Conservation (phyloP, 2,329 filamentous ascomycete species). For the Fusarium musae region DNA sequence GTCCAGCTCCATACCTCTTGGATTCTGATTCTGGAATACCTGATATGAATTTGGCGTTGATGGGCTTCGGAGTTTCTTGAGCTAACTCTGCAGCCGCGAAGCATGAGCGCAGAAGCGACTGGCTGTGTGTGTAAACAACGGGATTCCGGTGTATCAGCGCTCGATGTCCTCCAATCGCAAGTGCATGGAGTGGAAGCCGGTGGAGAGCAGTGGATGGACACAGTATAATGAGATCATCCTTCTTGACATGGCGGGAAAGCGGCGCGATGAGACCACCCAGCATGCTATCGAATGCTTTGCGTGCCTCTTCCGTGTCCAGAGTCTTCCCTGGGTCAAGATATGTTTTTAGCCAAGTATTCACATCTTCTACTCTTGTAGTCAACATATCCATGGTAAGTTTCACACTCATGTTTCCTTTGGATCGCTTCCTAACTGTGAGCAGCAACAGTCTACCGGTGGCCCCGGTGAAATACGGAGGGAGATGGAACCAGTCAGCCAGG, state of each 20-base stretch:
- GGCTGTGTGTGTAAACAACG: not conserved
- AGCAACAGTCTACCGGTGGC: not conserved
- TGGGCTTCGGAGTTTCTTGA: too few species aligned
- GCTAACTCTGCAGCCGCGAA: not conserved
- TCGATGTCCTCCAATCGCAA: rapidly evolving
- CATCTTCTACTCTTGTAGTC: not conserved
- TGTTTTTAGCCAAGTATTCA: not conserved
- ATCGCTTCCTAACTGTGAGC: not conserved
- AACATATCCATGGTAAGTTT: not conserved
- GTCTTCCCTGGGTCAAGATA: not conserved
- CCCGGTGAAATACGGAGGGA: not conserved
- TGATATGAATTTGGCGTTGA: not conserved
- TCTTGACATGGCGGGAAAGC: not conserved
- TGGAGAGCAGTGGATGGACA: not conserved
- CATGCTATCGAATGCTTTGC: not conserved
- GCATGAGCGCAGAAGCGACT: not conserved
- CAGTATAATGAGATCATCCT: not conserved
- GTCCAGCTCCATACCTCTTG: not conserved
- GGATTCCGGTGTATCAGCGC: not conserved
- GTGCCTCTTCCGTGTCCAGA: not conserved
- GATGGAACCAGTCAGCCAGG: not conserved
- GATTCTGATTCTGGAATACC: not conserved
- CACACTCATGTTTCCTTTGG: not conserved
- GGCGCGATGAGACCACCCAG: not conserved
- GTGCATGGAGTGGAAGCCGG: not conserved